phyloP scores from a whole-genome alignment of 192 early-diverging fungal species.

The Phlyctochytrium planicorne region DNA sequence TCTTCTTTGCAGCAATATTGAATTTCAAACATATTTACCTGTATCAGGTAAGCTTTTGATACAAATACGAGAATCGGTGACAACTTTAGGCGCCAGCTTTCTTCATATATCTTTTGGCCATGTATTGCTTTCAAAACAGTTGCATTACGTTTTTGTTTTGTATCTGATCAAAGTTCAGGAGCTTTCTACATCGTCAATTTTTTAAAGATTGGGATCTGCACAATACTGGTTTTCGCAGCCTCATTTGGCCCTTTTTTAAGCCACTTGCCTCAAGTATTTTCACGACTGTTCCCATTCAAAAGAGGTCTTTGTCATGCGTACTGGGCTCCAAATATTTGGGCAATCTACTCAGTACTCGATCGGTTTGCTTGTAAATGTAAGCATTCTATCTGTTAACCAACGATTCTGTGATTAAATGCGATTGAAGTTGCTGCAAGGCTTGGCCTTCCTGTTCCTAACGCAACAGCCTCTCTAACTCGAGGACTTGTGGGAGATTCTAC shows the following conservation, averaged over 20 bases:
- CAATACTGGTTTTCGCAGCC: constrained; percentile 67
- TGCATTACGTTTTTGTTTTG: constrained; percentile 5
- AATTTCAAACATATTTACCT: constrained; percentile 99
- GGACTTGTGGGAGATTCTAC: constrained; percentile 86
- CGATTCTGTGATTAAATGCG: no score
- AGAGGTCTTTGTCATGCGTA: constrained; percentile 95
- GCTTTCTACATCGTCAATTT: constrained; percentile 44
- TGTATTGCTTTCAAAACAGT: constrained; percentile 66
- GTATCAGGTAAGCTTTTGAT: constrained; percentile 37
- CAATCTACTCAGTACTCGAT: constrained; percentile 82
- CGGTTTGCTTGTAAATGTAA: constrained; percentile 62
- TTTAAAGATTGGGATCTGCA: constrained; percentile 59
- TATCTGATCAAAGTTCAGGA: background rate
- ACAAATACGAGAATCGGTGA: no score
- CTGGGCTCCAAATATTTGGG: constrained; percentile 99
- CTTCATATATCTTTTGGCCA: constrained; percentile 81
- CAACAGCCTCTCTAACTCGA: constrained; percentile 65
- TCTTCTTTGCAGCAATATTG: constrained; percentile 81
- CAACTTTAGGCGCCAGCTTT: constrained; percentile 91
- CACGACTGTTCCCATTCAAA: constrained; percentile 92
- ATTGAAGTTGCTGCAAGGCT: no score
- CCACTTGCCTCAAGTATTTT: constrained; percentile 74
- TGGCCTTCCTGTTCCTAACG: background rate
- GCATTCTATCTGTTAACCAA: constrained; percentile 25
- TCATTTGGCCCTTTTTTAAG: constrained; percentile 83